phyloP scores from a whole-genome alignment of 345 rosid genomes.

The Gossypium rotundifolium region DNA sequence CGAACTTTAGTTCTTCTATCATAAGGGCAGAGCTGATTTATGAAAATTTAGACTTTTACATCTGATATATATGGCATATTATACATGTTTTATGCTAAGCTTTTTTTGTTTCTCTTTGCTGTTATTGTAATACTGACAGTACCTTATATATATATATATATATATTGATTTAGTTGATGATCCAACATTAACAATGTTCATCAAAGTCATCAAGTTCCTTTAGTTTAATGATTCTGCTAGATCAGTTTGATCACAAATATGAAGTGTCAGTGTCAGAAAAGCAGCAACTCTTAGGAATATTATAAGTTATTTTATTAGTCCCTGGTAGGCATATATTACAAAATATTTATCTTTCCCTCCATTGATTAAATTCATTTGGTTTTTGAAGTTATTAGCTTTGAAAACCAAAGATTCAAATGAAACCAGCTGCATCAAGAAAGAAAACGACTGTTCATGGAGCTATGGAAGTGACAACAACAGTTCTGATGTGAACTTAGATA shows the following conservation, averaged over 20 bases:
- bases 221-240: constrained; percentile 15
- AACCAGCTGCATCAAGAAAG: not conserved
- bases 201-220: constrained; percentile 22
- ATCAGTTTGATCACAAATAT: constrained; percentile 19
- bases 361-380: not conserved
- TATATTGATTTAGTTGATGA: constrained; percentile 32
- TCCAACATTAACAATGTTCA: constrained; percentile 40
- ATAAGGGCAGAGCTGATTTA: not conserved
- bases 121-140: constrained; percentile 10
- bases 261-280: constrained; percentile 28
- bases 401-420: constrained; percentile 35
- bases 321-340: not conserved
- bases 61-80: not conserved
- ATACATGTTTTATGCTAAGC: not conserved
- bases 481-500: constrained; percentile 47
- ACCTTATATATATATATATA: constrained; percentile 1
- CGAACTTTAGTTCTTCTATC: not conserved
- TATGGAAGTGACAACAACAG: constrained; percentile 56
- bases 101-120: constrained; percentile 6
- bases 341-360: too few species aligned
- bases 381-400: constrained; percentile 45
- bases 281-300: constrained; percentile 13
- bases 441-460: constrained; percentile 52
- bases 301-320: constrained; percentile 8
- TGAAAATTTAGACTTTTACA: not conserved